phyloP scores from a whole-genome alignment of 2,329 filamentous ascomycete species.

The Fusarium xyrophilum region DNA sequence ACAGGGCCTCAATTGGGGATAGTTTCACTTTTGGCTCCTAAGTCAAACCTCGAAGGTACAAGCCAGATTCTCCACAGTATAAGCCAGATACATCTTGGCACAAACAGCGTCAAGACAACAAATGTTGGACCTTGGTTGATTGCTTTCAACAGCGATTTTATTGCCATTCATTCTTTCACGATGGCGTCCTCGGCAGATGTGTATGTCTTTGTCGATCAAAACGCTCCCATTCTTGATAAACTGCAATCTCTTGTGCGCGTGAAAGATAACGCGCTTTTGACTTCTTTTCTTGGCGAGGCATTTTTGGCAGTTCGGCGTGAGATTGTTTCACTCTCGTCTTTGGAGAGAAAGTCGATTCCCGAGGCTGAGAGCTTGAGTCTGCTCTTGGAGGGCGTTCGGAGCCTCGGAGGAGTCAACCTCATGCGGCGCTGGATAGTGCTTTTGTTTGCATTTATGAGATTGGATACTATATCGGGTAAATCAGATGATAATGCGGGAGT shows the following conservation, averaged over 20 bases:
- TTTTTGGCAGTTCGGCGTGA: neutral
- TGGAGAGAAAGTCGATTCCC: neutral
- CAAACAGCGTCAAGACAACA: fast-evolving
- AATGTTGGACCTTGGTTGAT: neutral
- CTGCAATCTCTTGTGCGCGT: neutral
- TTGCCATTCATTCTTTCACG: neutral
- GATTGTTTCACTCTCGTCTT: neutral
- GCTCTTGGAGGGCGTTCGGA: neutral
- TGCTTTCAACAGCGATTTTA: neutral
- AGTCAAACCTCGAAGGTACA: too few relatives aligned
- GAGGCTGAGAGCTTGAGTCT: neutral
- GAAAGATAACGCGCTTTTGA: neutral
- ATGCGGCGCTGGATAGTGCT: neutral
- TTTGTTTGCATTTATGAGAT: conserved; percentile 1
- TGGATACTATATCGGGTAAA: neutral
- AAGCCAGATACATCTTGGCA: neutral
- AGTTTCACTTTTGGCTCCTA: too few relatives aligned
- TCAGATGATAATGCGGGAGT: fast-evolving
- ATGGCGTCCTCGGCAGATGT: neutral
- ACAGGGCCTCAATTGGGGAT: too few relatives aligned
- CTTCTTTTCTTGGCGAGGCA: neutral
- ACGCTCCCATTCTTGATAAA: neutral
- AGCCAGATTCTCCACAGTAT: neutral
- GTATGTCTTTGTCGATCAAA: conserved; percentile 1
- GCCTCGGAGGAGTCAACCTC: neutral